These are phyloP conservation scores for Aspergillus sp. DNA, from an alignment of 2,329 filamentous ascomycete genomes.

Conservation along the genomic window DNA sequence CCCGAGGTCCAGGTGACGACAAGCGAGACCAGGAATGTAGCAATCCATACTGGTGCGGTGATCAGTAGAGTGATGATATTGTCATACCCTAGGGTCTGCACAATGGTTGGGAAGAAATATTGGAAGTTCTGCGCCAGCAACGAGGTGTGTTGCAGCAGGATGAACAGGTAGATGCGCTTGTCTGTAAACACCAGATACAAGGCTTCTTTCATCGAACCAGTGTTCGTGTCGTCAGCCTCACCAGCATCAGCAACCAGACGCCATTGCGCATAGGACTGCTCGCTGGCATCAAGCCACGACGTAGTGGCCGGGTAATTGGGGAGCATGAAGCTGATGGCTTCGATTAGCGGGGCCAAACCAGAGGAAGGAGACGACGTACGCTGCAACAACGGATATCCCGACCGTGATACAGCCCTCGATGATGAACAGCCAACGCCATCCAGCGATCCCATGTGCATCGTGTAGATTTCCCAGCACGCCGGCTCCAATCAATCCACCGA, in stretches of 20 bases:
- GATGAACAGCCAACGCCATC: conserved; percentile 42
- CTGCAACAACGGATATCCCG: conserved; percentile 37
- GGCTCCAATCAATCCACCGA: conserved; percentile 53
- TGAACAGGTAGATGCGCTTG: conserved; percentile 40
- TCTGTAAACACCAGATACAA: conserved; percentile 39
- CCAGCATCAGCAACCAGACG: conserved; percentile 51
- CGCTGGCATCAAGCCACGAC: conserved; percentile 52
- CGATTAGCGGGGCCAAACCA: conserved; percentile 28
- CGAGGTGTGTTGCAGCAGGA: conserved; percentile 49
- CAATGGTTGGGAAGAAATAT: conserved; percentile 66
- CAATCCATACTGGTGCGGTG: conserved; percentile 56
- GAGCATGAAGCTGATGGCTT: conserved; percentile 29
- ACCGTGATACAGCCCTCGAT: conserved; percentile 40
- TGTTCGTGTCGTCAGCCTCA: conserved; percentile 42
- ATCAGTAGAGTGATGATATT: conserved; percentile 48
- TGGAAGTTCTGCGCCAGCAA: conserved; percentile 58
- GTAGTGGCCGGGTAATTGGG: conserved; percentile 56
- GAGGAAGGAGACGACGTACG: conserved; percentile 23
- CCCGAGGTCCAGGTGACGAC: conserved; percentile 57
- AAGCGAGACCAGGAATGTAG: conserved; percentile 55
- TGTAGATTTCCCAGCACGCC: conserved; percentile 46
- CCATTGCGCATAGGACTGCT: conserved; percentile 56
- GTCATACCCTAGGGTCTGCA: conserved; percentile 59
- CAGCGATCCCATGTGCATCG: conserved; percentile 25
- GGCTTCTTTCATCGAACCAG: conserved; percentile 46